Percentiles rank a stretch among this genome's conserved stretches.
Conservation (phyloP, 2,329 filamentous ascomycete species). For the Lojkania enalia region DNA sequence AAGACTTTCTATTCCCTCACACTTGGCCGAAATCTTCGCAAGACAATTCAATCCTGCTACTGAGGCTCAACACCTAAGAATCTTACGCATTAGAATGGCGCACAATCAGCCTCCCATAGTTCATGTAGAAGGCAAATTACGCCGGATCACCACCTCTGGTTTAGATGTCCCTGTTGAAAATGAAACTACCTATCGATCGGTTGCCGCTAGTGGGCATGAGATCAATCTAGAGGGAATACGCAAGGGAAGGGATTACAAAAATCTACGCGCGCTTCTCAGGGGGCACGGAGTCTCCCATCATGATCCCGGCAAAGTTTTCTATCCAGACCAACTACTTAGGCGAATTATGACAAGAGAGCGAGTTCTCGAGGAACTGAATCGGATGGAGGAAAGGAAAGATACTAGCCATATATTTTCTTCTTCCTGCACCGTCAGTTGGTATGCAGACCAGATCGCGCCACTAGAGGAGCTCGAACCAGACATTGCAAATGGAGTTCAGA, state of each 20-base stretch:
- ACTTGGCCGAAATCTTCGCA: too few relatives aligned
- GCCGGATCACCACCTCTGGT: too few relatives aligned
- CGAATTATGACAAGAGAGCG: slow-evolving; percentile 2
- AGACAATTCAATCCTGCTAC: too few relatives aligned
- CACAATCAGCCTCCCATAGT: too few relatives aligned
- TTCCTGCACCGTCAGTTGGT: neutral
- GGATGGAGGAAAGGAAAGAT: neutral
- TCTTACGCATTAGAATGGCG: too few relatives aligned
- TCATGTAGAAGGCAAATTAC: too few relatives aligned
- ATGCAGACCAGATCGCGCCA: slow-evolving; percentile 1
- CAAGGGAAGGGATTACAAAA: neutral
- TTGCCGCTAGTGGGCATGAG: too few relatives aligned
- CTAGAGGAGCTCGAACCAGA: neutral
- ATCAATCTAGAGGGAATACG: too few relatives aligned
- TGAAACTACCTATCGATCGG: too few relatives aligned
- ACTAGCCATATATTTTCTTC: neutral
- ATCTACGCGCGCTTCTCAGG: neutral
- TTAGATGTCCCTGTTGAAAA: too few relatives aligned
- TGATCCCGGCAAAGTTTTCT: neutral
- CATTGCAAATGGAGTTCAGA: neutral
- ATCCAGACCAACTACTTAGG: neutral
- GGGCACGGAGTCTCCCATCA: neutral
- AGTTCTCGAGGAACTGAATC: slow-evolving; percentile 1
- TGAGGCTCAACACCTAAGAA: too few relatives aligned
- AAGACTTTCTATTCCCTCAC: too few relatives aligned